Evolutionary conservation across 2,329 filamentous ascomycete genomes (phyloP), one percentile per base, ranked within the genome.

Genomic region (Colletotrichum gloeosporioides): DNA sequence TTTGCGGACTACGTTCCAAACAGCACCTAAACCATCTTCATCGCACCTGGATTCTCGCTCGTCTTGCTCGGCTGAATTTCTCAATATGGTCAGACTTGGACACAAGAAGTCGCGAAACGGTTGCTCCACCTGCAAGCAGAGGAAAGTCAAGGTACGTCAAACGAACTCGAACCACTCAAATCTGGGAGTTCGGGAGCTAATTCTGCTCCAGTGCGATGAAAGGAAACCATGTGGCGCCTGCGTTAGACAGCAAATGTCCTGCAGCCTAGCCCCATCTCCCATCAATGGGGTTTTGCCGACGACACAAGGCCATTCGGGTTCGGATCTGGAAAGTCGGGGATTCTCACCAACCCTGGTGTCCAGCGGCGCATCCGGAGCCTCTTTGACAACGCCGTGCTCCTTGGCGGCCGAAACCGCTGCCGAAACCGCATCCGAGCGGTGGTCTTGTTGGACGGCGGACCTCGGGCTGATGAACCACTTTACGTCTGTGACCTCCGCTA

Each of bases 1-100:
- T 49, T 49, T 49, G 44, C 44, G 44, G 44, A 49, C 44, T 5
- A 4, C 44, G 6, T 12, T 2, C 44, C 12, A 49, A n/a, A 49
- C 6, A n/a, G 39, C 6, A 49, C 39, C 3, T 1, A 18, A 22
- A n/a, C 6, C 18, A 22, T n/a, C 9, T 49, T 49, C 2, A 0
- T 49, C 22, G 18, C 1, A 49, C 7, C 18, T 22, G 44, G 18
- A 3, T 22, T n/a, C 44, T 49, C 39, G 9, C 18, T n/a, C 39
- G 6, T 4, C 9, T 22, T n/a, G 0, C 18, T 49, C 44, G 44
- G 44, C 44, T 6, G 2, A 0, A 1, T 22, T 9, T 0, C 44
- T 22, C 44, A 1, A 49, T 9, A 49, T 49, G 44, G 44, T 13
- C 12, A 49, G 44, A 49, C 44, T 49, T 13, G 44, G 44, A n/a